Conservation (phyloP, 208 protist species). For the Strigomonas culicis region DNA sequence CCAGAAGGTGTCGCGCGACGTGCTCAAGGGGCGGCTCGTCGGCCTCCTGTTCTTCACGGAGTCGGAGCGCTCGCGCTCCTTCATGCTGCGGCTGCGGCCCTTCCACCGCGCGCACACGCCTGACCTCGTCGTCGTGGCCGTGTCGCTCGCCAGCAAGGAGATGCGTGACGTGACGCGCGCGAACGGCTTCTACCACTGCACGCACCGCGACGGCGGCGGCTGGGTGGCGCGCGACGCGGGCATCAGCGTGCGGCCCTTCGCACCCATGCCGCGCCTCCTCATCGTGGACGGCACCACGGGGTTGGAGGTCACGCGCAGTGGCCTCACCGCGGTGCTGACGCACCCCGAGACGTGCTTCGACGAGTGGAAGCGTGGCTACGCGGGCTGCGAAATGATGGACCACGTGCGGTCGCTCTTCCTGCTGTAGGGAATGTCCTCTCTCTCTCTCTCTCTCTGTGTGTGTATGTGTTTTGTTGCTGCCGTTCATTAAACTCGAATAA, state of each 20-base stretch:
- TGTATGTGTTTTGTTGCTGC: background rate
- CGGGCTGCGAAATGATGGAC: slow-evolving; percentile 37
- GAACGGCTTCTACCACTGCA: slow-evolving; percentile 82
- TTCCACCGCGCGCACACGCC: slow-evolving; percentile 53
- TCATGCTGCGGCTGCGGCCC: slow-evolving; percentile 52
- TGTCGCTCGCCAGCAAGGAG: slow-evolving; percentile 63
- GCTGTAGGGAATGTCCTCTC: background rate
- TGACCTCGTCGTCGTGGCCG: slow-evolving; percentile 69
- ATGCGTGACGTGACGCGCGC: slow-evolving; percentile 60
- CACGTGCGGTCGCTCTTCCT: slow-evolving; percentile 26
- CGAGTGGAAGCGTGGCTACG: slow-evolving; percentile 41
- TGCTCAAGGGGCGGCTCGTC: slow-evolving; percentile 72
- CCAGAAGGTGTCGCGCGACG: slow-evolving; percentile 25
- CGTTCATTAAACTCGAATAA: background rate
- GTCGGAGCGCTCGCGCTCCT: slow-evolving; percentile 53
- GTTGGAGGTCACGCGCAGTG: slow-evolving; percentile 54
- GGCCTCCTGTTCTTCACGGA: slow-evolving; percentile 81
- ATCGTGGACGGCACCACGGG: slow-evolving; percentile 68
- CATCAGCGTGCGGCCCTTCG: slow-evolving; percentile 37
- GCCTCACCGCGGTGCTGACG: slow-evolving; percentile 57
- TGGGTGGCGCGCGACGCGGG: slow-evolving; percentile 70
- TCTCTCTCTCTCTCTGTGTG: background rate
- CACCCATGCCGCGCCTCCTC: slow-evolving; percentile 56
- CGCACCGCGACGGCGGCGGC: slow-evolving; percentile 63
- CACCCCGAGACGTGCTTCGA: slow-evolving; percentile 63